Base-by-base conservation (phyloP, 805 yeast species). In the Candida verbasci region DNA sequence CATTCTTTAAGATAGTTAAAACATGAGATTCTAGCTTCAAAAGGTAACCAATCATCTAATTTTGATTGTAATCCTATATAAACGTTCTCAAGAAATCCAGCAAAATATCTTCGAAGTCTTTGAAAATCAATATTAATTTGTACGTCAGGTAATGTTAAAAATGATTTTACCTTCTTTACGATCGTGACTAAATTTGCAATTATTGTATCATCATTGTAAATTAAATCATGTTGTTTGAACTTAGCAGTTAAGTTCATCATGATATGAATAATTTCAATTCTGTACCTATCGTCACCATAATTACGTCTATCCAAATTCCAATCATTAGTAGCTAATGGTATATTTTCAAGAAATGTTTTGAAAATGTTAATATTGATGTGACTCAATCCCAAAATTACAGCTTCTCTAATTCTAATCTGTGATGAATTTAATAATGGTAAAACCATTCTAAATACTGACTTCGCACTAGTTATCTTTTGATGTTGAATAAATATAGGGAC, bases 381-480 rank as follows among this genome's bases (percentile, higher is more conserved):
- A 44, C 95, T 82, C 37, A 94, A 59, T 0, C 97, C 97, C 2
- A 82, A 65, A n/a, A 88, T 87, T 11, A 89, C 79, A 0, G 97
- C 93, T 44, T 89, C 96, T 42, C 86, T 70, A 7, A 93, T 76
- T 45, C 78, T 67, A 3, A 73, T 69, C 41, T 85, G 86, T 2
- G 79, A 77, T 0, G 88, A 78, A 20, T 76, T 80, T 32, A 93
- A 58, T 20, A 93, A 64, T 0, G 97, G 97, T 25, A 87, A 65
- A 0, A 87, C 89, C 82, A 93, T 80, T 39, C 82, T 74, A 62
- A 93, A 93, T 2, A 93, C 80, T 0, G 95, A 82, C 41, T 82
- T 81, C 0, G 96, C 97, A 42, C 96, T 86, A 1, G 95, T 89
- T 38, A 93, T 89, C 34, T 86, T 83, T 53, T 88, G 95, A 48